Percentiles rank a stretch among this genome's conserved stretches.
Evolutionary conservation across 225 moss, liverwort and hornwort species (phyloP).

Genomic region (Anthoceros angustus): DNA sequence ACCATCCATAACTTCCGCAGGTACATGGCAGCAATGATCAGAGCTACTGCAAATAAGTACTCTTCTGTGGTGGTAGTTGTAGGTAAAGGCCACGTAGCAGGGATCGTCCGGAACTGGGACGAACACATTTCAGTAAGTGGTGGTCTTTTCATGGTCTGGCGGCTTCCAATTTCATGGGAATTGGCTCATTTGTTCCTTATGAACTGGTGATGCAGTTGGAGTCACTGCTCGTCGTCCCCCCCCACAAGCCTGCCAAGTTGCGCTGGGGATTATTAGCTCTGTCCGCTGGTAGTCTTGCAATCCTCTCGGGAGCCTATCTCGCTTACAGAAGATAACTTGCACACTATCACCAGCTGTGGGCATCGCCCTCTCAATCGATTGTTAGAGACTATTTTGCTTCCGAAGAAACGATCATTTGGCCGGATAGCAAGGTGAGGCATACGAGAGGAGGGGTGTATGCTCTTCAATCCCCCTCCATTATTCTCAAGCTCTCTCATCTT

Average conservation of each 20-base stretch:
- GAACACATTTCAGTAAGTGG: constrained; percentile 51
- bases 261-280: constrained; percentile 25
- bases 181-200: background rate
- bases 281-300: constrained; percentile 26
- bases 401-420: too few species aligned
- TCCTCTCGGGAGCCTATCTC: constrained; percentile 15
- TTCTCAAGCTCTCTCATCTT: too few species aligned
- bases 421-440: too few species aligned
- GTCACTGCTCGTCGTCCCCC: constrained; percentile 25
- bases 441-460: too few species aligned
- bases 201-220: constrained; percentile 22
- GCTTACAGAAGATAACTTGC: constrained; percentile 10
- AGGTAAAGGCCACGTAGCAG: constrained; percentile 57
- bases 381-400: too few species aligned
- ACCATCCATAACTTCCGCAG: constrained; percentile 14
- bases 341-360: background rate
- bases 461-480: too few species aligned
- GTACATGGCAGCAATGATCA: constrained; percentile 59
- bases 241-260: constrained; percentile 12
- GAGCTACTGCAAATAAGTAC: constrained; percentile 28
- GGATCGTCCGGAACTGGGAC: constrained; percentile 52
- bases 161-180: background rate
- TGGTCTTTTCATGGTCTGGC: background rate
- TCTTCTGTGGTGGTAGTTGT: constrained; percentile 62
- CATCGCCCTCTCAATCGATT: too few species aligned